phyloP scores from a whole-genome alignment of 1,139 yeast genomes.

The Hyphopichia pseudoburtonii region DNA sequence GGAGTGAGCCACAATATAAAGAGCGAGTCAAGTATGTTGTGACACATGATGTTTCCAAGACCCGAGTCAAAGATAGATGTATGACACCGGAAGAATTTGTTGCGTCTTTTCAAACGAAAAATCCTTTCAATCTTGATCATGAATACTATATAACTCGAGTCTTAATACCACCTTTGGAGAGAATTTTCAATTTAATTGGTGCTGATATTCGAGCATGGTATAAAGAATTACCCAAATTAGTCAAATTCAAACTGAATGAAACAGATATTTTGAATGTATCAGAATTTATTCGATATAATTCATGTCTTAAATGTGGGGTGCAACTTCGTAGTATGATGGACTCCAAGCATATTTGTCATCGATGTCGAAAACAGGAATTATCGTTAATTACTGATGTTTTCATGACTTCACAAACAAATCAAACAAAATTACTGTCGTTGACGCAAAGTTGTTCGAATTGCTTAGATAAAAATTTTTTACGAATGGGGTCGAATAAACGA shows the following conservation, averaged over 20 bases:
- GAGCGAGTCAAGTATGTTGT: slow-evolving; percentile 91
- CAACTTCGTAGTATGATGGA: slow-evolving; percentile 7
- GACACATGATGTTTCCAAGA: slow-evolving; percentile 61
- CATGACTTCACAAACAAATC: slow-evolving; percentile 14
- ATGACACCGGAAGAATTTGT: slow-evolving; percentile 75
- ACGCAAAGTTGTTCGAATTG: slow-evolving; percentile 26
- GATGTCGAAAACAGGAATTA: slow-evolving; percentile 21
- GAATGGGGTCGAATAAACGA: slow-evolving; percentile 13
- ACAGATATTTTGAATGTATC: slow-evolving; percentile 13
- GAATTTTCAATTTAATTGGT: slow-evolving; percentile 81
- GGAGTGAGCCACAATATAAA: slow-evolving; percentile 81
- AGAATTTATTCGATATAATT: slow-evolving; percentile 14
- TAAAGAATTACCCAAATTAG: slow-evolving; percentile 55
- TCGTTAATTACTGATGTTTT: slow-evolving; percentile 18
- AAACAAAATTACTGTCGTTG: slow-evolving; percentile 14
- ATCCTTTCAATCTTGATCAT: slow-evolving; percentile 59
- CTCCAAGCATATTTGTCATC: slow-evolving; percentile 18
- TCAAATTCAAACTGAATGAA: not conserved
- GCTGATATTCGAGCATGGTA: slow-evolving; percentile 81
- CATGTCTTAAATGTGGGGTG: slow-evolving; percentile 28
- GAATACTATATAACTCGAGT: slow-evolving; percentile 84
- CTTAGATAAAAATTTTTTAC: slow-evolving; percentile 17
- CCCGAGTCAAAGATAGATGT: slow-evolving; percentile 74
- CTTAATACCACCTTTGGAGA: slow-evolving; percentile 83
- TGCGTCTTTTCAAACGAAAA: slow-evolving; percentile 28